Evolutionary conservation across 2,329 filamentous ascomycete genomes (phyloP).

Genomic region (Cladophialophora chaetospira): DNA sequence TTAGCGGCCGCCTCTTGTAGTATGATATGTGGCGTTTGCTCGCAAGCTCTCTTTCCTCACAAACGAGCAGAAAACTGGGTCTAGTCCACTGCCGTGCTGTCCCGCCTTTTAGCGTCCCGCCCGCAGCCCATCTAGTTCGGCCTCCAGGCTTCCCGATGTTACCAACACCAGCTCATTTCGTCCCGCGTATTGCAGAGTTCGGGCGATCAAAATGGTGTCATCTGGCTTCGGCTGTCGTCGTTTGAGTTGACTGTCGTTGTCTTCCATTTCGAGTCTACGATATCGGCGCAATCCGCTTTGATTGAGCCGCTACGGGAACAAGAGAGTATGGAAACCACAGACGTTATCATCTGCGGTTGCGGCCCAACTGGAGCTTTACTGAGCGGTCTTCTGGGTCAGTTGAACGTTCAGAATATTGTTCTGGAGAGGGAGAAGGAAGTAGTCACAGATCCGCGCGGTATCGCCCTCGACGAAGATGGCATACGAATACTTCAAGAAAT

Average conservation of each 20-base stretch:
- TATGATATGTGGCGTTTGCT: no score
- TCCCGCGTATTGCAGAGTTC: constrained; percentile 6
- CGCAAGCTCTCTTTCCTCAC: no score
- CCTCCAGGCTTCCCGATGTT: neutral
- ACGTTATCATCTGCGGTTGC: constrained; percentile 40
- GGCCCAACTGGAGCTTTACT: constrained; percentile 40
- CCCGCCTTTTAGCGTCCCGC: constrained; percentile 18
- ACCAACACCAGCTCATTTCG: neutral
- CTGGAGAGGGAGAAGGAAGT: constrained; percentile 38
- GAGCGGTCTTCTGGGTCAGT: constrained; percentile 35
- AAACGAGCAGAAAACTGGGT: neutral
- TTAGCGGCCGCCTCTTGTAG: no score
- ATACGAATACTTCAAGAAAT: constrained; percentile 37
- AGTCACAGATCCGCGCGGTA: constrained; percentile 39
- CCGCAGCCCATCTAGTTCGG: no score
- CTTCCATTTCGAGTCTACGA: neutral
- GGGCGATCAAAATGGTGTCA: no score
- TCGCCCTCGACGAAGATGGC: constrained; percentile 40
- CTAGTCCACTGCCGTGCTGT: neutral
- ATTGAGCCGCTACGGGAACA: no score
- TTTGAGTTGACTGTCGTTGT: neutral
- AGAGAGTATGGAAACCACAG: constrained; percentile 25
- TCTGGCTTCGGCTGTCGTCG: neutral
- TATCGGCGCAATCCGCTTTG: no score
- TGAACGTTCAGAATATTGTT: constrained; percentile 34